These are phyloP conservation scores for Helianthus tuberosus DNA, from an alignment of 129 eudicot genomes.

Conservation along the genomic window DNA sequence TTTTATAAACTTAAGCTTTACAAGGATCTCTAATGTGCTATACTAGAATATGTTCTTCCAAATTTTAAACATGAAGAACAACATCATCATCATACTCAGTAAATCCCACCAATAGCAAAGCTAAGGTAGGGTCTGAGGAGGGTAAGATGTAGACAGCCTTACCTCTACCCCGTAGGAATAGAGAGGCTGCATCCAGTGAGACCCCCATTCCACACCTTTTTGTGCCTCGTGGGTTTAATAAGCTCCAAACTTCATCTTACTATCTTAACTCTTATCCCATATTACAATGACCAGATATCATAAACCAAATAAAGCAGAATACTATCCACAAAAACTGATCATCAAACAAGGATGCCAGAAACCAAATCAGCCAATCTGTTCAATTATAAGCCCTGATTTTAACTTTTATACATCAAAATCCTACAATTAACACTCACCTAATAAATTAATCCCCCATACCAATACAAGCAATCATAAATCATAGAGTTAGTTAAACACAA, in stretches of 20 bases:
- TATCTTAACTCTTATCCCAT: not conserved
- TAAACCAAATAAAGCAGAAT: not conserved
- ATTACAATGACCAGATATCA: not conserved
- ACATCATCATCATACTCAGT: no score
- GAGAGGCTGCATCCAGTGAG: no score
- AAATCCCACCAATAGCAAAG: no score
- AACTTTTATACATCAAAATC: not conserved
- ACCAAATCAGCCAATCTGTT: not conserved
- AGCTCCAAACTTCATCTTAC: not conserved
- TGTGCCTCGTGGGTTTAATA: not conserved
- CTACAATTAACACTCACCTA: constrained; percentile 1
- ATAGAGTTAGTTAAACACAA: not conserved
- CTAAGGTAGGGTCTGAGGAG: no score
- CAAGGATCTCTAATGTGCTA: not conserved
- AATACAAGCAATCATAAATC: not conserved
- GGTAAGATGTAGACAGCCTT: no score
- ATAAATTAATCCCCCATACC: not conserved
- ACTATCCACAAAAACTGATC: not conserved
- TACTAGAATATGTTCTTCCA: not conserved
- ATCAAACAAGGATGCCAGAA: not conserved
- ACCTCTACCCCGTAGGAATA: no score
- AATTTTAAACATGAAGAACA: not conserved
- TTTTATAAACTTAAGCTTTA: no score
- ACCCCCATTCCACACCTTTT: not conserved
- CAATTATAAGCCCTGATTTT: not conserved